These are phyloP conservation scores for Botrytis sinoallii DNA, from an alignment of 2,329 filamentous ascomycete genomes.

Conservation along the genomic window DNA sequence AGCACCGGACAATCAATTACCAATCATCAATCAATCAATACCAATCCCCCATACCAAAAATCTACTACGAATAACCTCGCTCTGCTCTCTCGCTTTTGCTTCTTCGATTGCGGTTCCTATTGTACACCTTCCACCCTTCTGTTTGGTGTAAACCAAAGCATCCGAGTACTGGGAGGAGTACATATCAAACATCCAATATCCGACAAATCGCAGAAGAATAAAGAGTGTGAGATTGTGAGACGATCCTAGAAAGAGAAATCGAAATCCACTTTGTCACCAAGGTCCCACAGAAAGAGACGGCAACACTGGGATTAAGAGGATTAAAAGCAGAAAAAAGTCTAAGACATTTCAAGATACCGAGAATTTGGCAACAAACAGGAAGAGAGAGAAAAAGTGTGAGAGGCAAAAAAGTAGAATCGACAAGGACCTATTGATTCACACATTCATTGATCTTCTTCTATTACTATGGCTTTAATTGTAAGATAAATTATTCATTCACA, in stretches of 20 bases:
- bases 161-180: neutral
- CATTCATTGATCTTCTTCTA: slow-evolving; percentile 11
- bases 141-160: neutral
- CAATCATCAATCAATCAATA: neutral
- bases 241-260: neutral
- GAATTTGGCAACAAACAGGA: slow-evolving; percentile 1
- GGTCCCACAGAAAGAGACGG: slow-evolving; percentile 10
- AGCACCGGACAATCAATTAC: neutral
- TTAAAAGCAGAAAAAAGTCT: neutral
- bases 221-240: neutral
- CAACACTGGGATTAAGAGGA: neutral
- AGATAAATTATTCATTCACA: slow-evolving; percentile 23
- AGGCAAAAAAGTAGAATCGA: neutral
- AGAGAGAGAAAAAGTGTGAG: neutral
- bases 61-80: neutral
- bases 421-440: neutral
- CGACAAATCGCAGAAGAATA: neutral
- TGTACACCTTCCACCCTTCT: neutral
- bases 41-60: neutral
- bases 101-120: neutral
- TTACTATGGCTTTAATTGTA: slow-evolving; percentile 38
- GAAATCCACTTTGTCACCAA: neutral
- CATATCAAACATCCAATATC: neutral
- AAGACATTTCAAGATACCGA: slow-evolving; percentile 8
- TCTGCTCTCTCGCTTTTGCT: neutral